Evolutionary conservation across 2,329 filamentous ascomycete genomes (phyloP).

Genomic region (Gaeumannomyces tritici): DNA sequence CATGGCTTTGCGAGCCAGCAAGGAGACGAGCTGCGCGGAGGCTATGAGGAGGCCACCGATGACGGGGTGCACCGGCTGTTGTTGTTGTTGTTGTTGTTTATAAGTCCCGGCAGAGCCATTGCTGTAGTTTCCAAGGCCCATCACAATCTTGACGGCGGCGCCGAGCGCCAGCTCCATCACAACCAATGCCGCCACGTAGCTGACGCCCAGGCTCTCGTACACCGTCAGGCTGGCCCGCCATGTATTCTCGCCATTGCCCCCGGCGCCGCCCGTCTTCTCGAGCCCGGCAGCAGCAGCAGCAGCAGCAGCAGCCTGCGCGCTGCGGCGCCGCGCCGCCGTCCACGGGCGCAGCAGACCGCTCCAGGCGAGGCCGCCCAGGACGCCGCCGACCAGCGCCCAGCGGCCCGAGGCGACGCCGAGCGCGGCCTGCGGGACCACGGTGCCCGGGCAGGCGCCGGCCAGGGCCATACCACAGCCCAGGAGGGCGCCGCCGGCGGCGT

Average conservation of each 20-base stretch:
- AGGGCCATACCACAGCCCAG: conserved; percentile 59
- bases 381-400: conserved; percentile 42
- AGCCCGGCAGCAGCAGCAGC: too few species aligned
- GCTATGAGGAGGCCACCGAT: conserved; percentile 51
- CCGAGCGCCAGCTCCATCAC: conserved; percentile 32
- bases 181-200: conserved; percentile 24
- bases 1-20: conserved; percentile 40
- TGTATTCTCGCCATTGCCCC: neutral
- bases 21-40: conserved; percentile 44
- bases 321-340: conserved; percentile 4
- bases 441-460: conserved; percentile 56
- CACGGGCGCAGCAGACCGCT: conserved; percentile 29
- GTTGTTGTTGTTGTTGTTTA: neutral
- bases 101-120: neutral
- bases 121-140: conserved; percentile 1
- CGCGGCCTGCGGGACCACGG: conserved; percentile 51
- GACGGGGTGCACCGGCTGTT: conserved; percentile 31
- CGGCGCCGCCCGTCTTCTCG: too few species aligned
- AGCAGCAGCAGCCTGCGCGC: conserved; percentile 10
- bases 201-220: conserved; percentile 29
- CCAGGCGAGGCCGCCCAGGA: conserved; percentile 46
- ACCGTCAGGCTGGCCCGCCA: conserved; percentile 19
- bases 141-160: conserved; percentile 22
- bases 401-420: conserved; percentile 40
- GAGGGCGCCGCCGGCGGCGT: conserved; percentile 52